Evolutionary conservation across 495 filamentous ascomycete genomes (phyloP).

Genomic region (Neurospora sp.): DNA sequence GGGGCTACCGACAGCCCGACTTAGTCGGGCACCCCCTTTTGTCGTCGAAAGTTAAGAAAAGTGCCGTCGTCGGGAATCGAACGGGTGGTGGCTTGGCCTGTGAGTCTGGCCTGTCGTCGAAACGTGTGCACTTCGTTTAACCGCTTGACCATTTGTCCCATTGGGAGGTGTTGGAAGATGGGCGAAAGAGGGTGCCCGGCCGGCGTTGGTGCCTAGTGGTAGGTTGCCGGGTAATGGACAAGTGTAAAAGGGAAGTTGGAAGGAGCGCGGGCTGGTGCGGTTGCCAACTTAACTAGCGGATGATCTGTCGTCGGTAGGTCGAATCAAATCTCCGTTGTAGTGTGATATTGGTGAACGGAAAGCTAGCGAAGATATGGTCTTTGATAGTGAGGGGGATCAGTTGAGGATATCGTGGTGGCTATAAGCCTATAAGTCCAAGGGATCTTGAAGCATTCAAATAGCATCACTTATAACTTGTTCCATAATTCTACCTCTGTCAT

Average conservation of each 20-base stretch:
- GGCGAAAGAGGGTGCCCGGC: background rate
- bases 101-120: background rate
- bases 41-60: background rate
- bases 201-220: too few species aligned
- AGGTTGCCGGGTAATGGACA: background rate
- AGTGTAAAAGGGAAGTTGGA: background rate
- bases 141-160: background rate
- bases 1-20: background rate
- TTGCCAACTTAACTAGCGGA: background rate
- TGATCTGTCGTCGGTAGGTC: background rate
- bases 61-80: background rate
- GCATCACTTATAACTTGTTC: background rate
- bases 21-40: background rate
- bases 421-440: background rate
- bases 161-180: background rate
- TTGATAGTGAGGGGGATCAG: fast-evolving
- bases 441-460: background rate
- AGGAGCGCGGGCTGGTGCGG: background rate
- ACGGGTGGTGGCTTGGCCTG: too few species aligned
- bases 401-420: background rate
- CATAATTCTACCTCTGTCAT: background rate
- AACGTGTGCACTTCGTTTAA: background rate
- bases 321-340: background rate
- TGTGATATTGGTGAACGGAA: background rate
- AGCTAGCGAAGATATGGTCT: background rate